These are phyloP conservation scores for Pelargonium fulgidum DNA, from an alignment of 441 rosid species.

Conservation along the genomic window DNA sequence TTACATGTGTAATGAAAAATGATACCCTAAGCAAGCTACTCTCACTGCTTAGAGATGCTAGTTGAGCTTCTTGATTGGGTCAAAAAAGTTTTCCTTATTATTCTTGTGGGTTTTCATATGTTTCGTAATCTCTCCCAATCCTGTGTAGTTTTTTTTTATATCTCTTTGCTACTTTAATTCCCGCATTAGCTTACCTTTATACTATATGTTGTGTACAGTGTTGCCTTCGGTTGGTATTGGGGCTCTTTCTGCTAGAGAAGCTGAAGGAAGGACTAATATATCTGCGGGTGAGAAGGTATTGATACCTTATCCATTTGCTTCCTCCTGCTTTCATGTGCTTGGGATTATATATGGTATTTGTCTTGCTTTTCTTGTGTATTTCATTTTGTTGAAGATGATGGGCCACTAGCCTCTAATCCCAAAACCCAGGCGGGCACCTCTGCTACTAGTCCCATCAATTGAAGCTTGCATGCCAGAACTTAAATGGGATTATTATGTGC, in stretches of 20 bases:
- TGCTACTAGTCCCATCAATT: not conserved
- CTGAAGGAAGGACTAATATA: conserved; percentile 84
- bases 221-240: conserved; percentile 86
- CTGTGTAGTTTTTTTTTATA: no score
- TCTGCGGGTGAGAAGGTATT: conserved; percentile 80
- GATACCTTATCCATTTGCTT: conserved; percentile 3
- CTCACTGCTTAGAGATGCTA: no score
- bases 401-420: not conserved
- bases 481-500: not conserved
- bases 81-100: no score
- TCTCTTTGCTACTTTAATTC: no score
- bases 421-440: not conserved
- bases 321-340: not conserved
- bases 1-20: no score
- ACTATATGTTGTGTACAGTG: conserved; percentile 37
- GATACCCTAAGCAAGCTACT: no score
- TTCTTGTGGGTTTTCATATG: no score
- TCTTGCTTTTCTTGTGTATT: not conserved
- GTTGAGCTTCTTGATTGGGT: no score
- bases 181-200: no score
- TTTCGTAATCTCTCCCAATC: no score
- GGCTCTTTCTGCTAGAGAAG: conserved; percentile 87
- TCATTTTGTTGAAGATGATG: no score
- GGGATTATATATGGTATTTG: not conserved
- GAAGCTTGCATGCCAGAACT: not conserved